Evolutionary conservation across 148 eudicot species (phyloP).

Genomic region (Silene conica): DNA sequence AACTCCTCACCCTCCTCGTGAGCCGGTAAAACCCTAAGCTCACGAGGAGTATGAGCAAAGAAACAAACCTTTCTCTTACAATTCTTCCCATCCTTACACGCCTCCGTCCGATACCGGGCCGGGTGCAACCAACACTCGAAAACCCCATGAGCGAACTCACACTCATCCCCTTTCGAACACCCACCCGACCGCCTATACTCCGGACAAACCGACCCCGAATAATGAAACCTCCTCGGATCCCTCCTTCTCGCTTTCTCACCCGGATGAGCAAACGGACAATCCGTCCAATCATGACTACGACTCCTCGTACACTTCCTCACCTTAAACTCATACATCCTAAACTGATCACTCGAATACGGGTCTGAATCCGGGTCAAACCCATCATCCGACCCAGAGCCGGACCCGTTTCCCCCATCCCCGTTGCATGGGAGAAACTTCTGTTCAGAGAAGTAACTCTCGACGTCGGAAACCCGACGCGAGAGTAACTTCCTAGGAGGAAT

Average conservation of each 20-base stretch:
- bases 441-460: constrained; percentile 6
- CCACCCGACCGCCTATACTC: constrained; percentile 57
- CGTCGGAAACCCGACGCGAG: constrained; percentile 25
- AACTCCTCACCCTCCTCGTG: constrained; percentile 21
- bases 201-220: constrained; percentile 65
- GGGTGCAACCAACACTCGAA: constrained; percentile 93
- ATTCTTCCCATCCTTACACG: constrained; percentile 70
- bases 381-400: constrained; percentile 19
- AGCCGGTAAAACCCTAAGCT: constrained; percentile 50
- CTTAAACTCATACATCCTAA: constrained; percentile 89
- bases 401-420: constrained; percentile 7
- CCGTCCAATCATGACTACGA: constrained; percentile 91
- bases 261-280: constrained; percentile 83
- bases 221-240: constrained; percentile 61
- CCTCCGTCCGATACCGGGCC: constrained; percentile 68
- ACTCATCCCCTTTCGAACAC: constrained; percentile 58
- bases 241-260: constrained; percentile 88
- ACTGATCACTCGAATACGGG: constrained; percentile 71
- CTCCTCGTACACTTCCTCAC: constrained; percentile 72
- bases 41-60: constrained; percentile 64
- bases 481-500: constrained; percentile 73
- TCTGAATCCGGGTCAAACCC: constrained; percentile 47
- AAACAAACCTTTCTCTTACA: constrained; percentile 81
- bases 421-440: constrained; percentile 48
- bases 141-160: constrained; percentile 83